Percentiles rank a stretch among this genome's conserved stretches.
These are phyloP conservation scores for Claviceps paspali DNA, from an alignment of 2,329 filamentous ascomycete species.

Conservation along the genomic window DNA sequence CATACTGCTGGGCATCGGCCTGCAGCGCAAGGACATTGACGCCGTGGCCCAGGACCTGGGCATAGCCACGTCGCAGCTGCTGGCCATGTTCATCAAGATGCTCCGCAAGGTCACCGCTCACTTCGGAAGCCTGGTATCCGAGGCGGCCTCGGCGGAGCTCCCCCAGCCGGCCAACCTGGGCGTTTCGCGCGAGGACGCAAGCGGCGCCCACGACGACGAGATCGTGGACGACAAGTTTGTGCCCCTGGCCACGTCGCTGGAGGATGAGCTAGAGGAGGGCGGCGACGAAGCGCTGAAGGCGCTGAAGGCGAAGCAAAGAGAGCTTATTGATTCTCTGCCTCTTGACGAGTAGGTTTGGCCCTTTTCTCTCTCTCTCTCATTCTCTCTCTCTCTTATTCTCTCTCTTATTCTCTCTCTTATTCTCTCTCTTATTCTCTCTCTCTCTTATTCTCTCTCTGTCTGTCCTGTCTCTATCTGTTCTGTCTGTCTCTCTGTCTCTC, in stretches of 20 bases:
- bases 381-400: not conserved
- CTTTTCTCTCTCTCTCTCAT: not conserved
- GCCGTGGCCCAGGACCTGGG: conserved; percentile 64
- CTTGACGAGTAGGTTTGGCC: conserved; percentile 45
- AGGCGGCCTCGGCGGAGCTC: conserved; percentile 53
- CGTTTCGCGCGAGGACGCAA: conserved; percentile 42
- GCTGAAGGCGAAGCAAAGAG: conserved; percentile 65
- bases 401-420: not conserved
- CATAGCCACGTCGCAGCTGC: conserved; percentile 59
- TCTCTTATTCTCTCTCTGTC: too few species aligned
- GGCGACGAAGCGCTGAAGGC: conserved; percentile 59
- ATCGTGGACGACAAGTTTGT: conserved; percentile 49
- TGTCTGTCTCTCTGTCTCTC: too few species aligned
- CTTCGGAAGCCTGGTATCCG: conserved; percentile 61
- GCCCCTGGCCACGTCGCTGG: conserved; percentile 54
- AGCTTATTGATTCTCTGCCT: conserved; percentile 79
- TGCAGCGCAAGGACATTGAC: conserved; percentile 81
- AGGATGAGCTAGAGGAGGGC: conserved; percentile 73
- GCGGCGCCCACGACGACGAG: conserved; percentile 55
- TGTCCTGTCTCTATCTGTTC: too few species aligned
- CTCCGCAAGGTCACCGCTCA: conserved; percentile 71
- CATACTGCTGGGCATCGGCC: conserved; percentile 75
- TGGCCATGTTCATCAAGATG: conserved; percentile 97
- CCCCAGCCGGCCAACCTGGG: conserved; percentile 42
- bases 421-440: too few species aligned